Conservation (phyloP, 805 yeast genomes). For the Candida piceae region DNA sequence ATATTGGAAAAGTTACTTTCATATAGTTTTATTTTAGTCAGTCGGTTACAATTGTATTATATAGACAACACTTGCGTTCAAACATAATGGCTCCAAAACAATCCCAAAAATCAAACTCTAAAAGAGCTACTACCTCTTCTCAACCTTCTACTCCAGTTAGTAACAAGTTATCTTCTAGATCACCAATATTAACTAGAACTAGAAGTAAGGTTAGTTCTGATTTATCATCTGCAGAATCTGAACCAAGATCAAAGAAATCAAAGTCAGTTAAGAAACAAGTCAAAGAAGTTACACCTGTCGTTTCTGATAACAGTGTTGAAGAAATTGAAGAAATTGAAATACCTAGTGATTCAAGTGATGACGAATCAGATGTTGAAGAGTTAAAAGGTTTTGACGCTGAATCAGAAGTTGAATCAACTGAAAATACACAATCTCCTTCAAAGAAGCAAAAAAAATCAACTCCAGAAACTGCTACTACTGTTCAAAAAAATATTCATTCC, state of each 20-base stretch:
- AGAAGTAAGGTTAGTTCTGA: constrained; percentile 8
- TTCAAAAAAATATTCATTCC: constrained; percentile 18
- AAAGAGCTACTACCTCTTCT: not conserved
- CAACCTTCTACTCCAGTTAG: constrained; percentile 4
- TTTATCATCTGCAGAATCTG: constrained; percentile 4
- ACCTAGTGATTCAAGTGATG: constrained; percentile 9
- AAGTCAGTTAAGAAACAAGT: constrained; percentile 3
- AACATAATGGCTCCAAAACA: constrained; percentile 6
- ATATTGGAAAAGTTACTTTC: no score
- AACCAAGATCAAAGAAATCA: not conserved
- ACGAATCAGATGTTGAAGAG: constrained; percentile 13
- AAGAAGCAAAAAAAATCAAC: not conserved
- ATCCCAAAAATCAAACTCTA: not conserved
- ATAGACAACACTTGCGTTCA: no score
- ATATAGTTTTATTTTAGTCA: no score
- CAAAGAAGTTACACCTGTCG: constrained; percentile 9
- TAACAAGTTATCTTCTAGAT: constrained; percentile 15
- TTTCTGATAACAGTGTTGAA: no score
- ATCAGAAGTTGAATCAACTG: no score
- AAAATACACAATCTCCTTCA: not conserved
- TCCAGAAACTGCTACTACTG: constrained; percentile 1
- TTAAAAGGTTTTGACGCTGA: constrained; percentile 15
- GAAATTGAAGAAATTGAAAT: constrained; percentile 13
- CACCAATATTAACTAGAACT: constrained; percentile 21
- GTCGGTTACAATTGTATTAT: no score